Evolutionary conservation across 768 basidiomycete species (phyloP), one percentile per base, ranked within the genome.

Genomic region (Hirschioporus abietinus): DNA sequence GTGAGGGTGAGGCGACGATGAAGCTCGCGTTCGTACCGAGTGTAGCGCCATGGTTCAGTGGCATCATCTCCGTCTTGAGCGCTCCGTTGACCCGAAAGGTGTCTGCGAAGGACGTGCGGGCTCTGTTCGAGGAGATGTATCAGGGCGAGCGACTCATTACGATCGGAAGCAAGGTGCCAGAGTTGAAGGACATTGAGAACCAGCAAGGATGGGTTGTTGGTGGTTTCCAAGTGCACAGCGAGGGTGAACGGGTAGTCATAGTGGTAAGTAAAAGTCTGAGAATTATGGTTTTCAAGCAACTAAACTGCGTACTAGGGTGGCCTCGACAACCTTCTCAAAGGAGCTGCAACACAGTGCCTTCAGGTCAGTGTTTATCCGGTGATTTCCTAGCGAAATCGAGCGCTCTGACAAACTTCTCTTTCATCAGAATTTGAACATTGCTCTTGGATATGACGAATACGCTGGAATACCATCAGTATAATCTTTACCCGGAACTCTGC

Each of bases 321-420:
- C 0, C 78, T 99, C 72, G 97, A 99, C 75, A 99, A 99, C 79
- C 79, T 99, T 66, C 82, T 99, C 68, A 99, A 99, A 77, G 97
- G 97, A 7, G 97, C 97, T 63, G 97, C 97, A 20, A 99, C 96
- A n/a, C 97, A 99, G 77, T 98, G 96, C 76, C 75, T 99, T 68
- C 95, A 96, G 84, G 93, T 94, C 63, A 23, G 88, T 78, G 52
- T 15, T 34, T n/a, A 0, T n/a, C 20, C 23, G 4, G 60, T 15
- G 17, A 61, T 25, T 25, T 3, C 9, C 3, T 25, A 57, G 17
- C 64, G 57, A 60, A 63, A 67, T 61, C 36, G 26, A 15, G 59
- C 59, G 9, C 24, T 60, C 17, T 66, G 25, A 24, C 26, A 67
- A 57, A 24, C 30, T 30, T 66, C 25, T 58, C 20, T 59, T 64